A percentile compares a stretch with the other conserved stretches of the same genome.
These are phyloP conservation scores for Sesbania bispinosa DNA, from an alignment of 306 rosid species.

Conservation along the genomic window DNA sequence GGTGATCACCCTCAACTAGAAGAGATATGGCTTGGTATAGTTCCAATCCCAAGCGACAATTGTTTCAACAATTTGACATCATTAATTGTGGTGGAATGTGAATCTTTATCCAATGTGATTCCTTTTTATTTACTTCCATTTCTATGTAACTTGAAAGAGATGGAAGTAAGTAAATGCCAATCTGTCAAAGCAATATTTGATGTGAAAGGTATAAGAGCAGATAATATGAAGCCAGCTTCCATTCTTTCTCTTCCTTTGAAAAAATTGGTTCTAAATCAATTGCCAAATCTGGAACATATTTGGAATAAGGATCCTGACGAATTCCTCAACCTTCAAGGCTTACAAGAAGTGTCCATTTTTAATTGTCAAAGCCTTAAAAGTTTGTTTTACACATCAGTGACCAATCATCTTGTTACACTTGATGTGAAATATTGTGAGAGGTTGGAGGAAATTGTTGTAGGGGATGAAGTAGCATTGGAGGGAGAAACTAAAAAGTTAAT, in stretches of 20 bases:
- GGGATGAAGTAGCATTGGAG: neutral
- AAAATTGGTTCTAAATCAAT: constrained; percentile 7
- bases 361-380: constrained; percentile 17
- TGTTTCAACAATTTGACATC: neutral
- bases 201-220: neutral
- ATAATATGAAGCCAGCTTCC: too few species aligned
- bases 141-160: neutral
- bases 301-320: constrained; percentile 26
- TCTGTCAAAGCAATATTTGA: constrained; percentile 4
- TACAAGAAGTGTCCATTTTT: neutral
- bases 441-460: constrained; percentile 15
- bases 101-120: neutral
- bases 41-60: neutral
- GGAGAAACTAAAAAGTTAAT: neutral
- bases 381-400: constrained; percentile 19
- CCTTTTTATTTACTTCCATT: neutral
- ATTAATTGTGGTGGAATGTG: neutral
- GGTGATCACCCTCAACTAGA: neutral
- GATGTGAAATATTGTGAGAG: constrained; percentile 8
- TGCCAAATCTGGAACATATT: constrained; percentile 31
- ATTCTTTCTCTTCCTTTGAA: neutral
- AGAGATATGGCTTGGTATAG: neutral
- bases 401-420: constrained; percentile 13
- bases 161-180: neutral
- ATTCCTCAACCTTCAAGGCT: neutral